phyloP scores from a whole-genome alignment of 2,329 filamentous ascomycete genomes.

The Cladophialophora carrionii region DNA sequence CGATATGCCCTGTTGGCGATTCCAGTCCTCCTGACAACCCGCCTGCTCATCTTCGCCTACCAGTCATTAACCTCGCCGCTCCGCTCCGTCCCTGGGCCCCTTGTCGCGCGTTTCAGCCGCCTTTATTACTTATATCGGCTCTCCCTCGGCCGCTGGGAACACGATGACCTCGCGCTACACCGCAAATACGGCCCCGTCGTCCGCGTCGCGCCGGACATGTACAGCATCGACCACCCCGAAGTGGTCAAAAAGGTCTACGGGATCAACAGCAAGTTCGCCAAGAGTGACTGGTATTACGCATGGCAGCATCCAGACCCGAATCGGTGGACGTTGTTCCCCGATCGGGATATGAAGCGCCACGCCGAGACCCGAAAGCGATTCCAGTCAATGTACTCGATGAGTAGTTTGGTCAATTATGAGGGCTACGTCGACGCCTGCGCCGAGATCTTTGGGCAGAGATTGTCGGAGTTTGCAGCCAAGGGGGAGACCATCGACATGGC shows the following conservation, averaged over 20 bases:
- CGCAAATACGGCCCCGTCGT: constrained; percentile 35
- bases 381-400: constrained; percentile 54
- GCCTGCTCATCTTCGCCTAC: constrained; percentile 32
- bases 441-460: constrained; percentile 46
- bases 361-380: constrained; percentile 65
- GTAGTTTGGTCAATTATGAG: constrained; percentile 55
- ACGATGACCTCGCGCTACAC: constrained; percentile 40
- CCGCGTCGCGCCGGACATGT: constrained; percentile 34
- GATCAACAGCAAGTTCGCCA: constrained; percentile 34
- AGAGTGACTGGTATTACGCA: constrained; percentile 55
- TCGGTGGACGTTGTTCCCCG: constrained; percentile 66
- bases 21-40: constrained; percentile 15
- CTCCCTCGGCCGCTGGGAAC: constrained; percentile 45
- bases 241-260: constrained; percentile 36
- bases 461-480: constrained; percentile 45
- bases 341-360: constrained; percentile 73
- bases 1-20: constrained; percentile 21
- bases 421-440: constrained; percentile 55
- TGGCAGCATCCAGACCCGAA: constrained; percentile 62
- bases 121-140: constrained; percentile 51
- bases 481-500: constrained; percentile 44
- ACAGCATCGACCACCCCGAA: constrained; percentile 35
- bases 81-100: constrained; percentile 51
- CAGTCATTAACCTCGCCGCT: constrained; percentile 43
- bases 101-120: constrained; percentile 50